Evolutionary conservation across 208 protist species (phyloP).

Genomic region (Endotrypanum monterogeii): DNA sequence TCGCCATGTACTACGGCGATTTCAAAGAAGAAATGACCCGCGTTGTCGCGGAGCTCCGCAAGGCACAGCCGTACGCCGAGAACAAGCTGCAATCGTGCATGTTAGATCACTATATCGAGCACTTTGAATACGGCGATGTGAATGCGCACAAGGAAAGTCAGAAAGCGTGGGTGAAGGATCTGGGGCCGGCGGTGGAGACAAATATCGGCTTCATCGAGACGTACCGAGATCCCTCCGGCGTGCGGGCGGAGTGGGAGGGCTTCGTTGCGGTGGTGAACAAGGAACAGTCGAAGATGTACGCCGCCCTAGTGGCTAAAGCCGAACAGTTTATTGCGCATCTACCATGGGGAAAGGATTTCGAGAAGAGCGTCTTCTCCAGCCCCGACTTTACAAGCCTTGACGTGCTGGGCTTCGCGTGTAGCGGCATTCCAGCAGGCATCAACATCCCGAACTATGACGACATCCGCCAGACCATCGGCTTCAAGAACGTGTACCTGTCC

Average conservation of each 20-base stretch:
- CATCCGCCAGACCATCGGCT: conserved; percentile 86
- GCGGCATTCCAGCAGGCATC: conserved; percentile 91
- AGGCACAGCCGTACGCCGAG: conserved; percentile 60
- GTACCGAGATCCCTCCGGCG: conserved; percentile 91
- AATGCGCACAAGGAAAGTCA: conserved; percentile 89
- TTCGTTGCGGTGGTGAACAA: conserved; percentile 94
- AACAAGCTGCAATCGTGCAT: conserved; percentile 87
- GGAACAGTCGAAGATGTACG: conserved; percentile 79
- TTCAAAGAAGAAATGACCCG: conserved; percentile 57
- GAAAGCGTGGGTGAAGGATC: conserved; percentile 90
- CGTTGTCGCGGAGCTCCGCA: conserved; percentile 58
- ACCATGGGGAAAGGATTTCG: conserved; percentile 87
- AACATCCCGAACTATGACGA: conserved; percentile 94
- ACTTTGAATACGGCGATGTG: conserved; percentile 82
- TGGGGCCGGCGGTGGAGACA: conserved; percentile 89
- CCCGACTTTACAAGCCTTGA: conserved; percentile 95
- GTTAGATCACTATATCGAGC: conserved; percentile 87
- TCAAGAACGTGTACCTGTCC: conserved; percentile 94
- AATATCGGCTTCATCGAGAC: conserved; percentile 96
- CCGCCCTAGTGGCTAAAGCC: conserved; percentile 59
- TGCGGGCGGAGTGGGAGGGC: conserved; percentile 92
- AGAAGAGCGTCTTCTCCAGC: conserved; percentile 86
- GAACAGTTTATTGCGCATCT: conserved; percentile 74
- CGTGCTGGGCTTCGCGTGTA: conserved; percentile 87
- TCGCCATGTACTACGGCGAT: conserved; percentile 84